A percentile compares a stretch with the other conserved stretches of the same genome.
phyloP scores from a whole-genome alignment of 768 basidiomycete species.

The Steccherinum ochraceum region DNA sequence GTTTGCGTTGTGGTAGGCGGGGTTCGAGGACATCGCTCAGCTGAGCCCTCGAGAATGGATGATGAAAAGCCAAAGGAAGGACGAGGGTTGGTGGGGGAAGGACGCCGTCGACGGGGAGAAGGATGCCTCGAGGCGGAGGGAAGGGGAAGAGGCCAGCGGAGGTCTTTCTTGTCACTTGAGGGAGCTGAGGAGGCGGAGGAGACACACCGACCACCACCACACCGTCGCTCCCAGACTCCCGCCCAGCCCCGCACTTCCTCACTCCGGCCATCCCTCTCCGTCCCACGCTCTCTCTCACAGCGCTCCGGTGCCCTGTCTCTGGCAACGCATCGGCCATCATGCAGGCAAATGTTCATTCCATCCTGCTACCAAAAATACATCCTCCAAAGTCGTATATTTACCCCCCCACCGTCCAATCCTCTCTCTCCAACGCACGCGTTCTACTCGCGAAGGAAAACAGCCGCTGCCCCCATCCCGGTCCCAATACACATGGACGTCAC shows the following conservation, averaged over 20 bases:
- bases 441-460: conserved; percentile 22
- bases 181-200: neutral
- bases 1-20: conserved; percentile 26
- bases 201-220: neutral
- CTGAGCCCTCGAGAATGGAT: conserved; percentile 7
- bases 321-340: neutral
- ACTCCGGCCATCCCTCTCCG: no score
- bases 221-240: neutral
- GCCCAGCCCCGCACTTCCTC: neutral
- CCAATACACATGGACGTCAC: conserved; percentile 90
- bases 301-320: no score
- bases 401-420: neutral
- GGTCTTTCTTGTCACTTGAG: neutral
- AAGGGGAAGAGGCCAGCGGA: neutral
- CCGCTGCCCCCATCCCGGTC: conserved; percentile 81
- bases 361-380: neutral
- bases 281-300: no score
- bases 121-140: conserved; percentile 4
- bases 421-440: no score
- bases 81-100: conserved; percentile 6
- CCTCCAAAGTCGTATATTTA: neutral
- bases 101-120: conserved; percentile 5
- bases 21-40: conserved; percentile 30
- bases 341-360: neutral
- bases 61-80: conserved; percentile 12